phyloP scores from a whole-genome alignment of 176 grass and related monocot species.

The Carex scoparia region DNA sequence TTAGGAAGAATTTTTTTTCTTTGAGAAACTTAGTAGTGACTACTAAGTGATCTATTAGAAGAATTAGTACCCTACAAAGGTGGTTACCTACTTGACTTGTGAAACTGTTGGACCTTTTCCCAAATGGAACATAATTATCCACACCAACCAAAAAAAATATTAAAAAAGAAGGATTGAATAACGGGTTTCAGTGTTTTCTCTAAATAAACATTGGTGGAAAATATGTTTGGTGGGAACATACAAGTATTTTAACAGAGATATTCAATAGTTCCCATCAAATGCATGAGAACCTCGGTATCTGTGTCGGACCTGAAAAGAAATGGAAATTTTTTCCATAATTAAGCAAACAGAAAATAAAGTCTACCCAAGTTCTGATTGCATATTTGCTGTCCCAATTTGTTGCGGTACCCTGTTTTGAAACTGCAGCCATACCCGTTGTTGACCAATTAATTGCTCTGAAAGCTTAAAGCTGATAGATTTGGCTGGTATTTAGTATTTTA shows the following conservation, averaged over 20 bases:
- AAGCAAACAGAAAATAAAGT: neutral
- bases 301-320: neutral
- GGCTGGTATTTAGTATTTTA: neutral
- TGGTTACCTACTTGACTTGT: neutral
- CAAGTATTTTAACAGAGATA: neutral
- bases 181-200: neutral
- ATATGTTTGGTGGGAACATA: neutral
- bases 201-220: neutral
- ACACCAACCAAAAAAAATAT: neutral
- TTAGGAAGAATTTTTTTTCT: neutral
- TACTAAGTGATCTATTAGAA: too few relatives aligned
- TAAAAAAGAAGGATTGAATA: neutral
- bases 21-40: too few relatives aligned
- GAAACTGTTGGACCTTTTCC: too few relatives aligned
- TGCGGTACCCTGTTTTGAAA: neutral
- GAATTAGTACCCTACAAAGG: neutral
- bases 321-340: neutral
- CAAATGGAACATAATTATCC: neutral
- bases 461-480: neutral
- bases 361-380: neutral
- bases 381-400: neutral
- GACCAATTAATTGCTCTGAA: neutral
- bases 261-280: neutral
- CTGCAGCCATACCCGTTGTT: neutral
- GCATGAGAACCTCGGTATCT: neutral